phyloP scores from a whole-genome alignment of 148 eudicot species.

The Heliosperma pusillum region DNA sequence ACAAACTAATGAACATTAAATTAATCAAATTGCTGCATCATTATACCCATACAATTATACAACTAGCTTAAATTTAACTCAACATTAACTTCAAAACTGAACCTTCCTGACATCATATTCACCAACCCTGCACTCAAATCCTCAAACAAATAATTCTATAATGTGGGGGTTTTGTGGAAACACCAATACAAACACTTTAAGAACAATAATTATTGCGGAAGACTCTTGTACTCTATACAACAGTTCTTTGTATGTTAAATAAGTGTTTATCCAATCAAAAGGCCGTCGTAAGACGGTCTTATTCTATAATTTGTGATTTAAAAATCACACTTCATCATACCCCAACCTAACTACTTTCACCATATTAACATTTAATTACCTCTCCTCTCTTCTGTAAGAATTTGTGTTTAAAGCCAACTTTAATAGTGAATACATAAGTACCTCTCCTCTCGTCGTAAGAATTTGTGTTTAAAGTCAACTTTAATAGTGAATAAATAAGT shows the following conservation, averaged over 20 bases:
- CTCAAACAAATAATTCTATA: background rate
- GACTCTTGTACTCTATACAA: no score
- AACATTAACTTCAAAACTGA: background rate
- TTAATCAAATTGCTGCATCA: background rate
- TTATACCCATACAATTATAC: constrained; percentile 6
- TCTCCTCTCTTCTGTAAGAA: background rate
- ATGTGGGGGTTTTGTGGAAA: constrained; percentile 15
- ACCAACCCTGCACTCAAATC: constrained; percentile 20
- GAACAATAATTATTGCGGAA: no score
- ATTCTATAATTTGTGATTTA: background rate
- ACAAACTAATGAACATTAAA: background rate
- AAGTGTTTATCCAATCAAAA: no score
- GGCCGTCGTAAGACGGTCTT: no score
- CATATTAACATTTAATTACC: constrained; percentile 5
- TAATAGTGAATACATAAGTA: no score
- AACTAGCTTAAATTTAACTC: constrained; percentile 8
- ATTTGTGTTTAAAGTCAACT: background rate
- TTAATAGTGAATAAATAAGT: no score
- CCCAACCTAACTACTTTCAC: constrained; percentile 1
- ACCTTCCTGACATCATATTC: constrained; percentile 8
- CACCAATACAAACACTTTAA: background rate
- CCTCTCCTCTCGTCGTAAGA: background rate
- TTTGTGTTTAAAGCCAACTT: background rate
- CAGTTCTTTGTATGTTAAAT: no score
- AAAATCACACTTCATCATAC: constrained; percentile 14